Evolutionary conservation across 129 eudicot species (phyloP), one percentile per base, ranked within the genome.

Genomic region (Calendula officinalis): DNA sequence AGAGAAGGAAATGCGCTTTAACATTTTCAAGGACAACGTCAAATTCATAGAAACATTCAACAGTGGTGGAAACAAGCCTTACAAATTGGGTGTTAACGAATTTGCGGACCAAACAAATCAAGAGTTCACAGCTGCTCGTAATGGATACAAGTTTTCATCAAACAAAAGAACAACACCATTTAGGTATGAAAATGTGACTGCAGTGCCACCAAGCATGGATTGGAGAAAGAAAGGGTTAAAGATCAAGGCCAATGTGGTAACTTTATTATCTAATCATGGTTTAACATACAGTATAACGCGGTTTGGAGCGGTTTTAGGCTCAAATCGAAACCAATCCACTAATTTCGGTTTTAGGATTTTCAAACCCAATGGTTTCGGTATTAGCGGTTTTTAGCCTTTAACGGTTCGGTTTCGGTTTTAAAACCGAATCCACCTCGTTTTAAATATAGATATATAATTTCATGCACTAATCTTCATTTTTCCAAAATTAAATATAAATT

Each of bases 211-310:
- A 7, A 49, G 67, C 67, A 55, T 77, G 59, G 86, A 81, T 56
- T 81, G 86, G 86, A 73, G 86, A 63, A 68, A 69, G 62, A 54
- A 73, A 51, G 79, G 79, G 45, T 81, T 44, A 57, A 70, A 53
- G 79, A 73, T 66, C 74, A 68, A 68, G 79, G 70, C 51, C 59
- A 38, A 39, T 77, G 86, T 73, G 83, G 82, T 76, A 80, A 17
- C 37, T 10, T 52, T 15, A 3, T 39, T 39, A 38, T 39, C 11
- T 35, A 42, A 45, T 22, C 30, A 22, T 22, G 30, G 30, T 22
- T 22, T 22, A 22, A 22, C 30, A 22, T 22, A 22, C 30, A 22
- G 30, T 22, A 22, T 22, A 22, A 22, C 30, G 30, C n/a, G n/a
- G n/a, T n/a, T n/a, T n/a, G n/a, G n/a, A n/a, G n/a, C n/a, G n/a